phyloP scores from a whole-genome alignment of 2,329 filamentous ascomycete genomes.

The Rutstroemia sp. region DNA sequence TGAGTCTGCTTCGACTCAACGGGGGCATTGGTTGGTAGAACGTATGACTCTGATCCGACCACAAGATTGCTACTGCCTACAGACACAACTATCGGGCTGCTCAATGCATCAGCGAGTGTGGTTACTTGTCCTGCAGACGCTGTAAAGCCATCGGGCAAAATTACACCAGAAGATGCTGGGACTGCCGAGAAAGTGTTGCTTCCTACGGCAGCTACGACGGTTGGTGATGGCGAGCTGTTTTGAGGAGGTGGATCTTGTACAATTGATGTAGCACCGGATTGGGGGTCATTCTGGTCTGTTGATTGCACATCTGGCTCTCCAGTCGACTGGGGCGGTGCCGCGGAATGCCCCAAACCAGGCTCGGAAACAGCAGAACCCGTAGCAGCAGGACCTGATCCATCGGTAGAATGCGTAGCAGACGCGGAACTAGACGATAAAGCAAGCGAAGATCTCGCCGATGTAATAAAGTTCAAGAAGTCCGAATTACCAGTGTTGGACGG shows the following conservation, averaged over 20 bases:
- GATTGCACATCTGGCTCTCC: neutral
- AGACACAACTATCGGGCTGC: constrained; percentile 5
- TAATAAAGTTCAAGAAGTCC: neutral
- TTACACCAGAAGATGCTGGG: constrained; percentile 10
- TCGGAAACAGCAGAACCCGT: neutral
- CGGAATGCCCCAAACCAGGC: neutral
- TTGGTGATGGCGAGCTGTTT: constrained; percentile 4
- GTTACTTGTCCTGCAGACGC: constrained; percentile 7
- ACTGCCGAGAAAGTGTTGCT: constrained; percentile 11
- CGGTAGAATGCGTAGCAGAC: neutral
- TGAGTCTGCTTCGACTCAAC: neutral
- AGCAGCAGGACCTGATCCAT: too few species aligned
- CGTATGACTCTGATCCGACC: neutral
- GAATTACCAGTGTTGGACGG: neutral
- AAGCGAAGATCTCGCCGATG: neutral
- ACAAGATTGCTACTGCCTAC: constrained; percentile 6
- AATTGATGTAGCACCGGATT: neutral
- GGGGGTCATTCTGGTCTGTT: neutral
- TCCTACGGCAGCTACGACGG: constrained; percentile 9
- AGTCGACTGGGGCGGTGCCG: neutral
- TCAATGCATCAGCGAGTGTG: constrained; percentile 2
- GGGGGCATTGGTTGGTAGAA: constrained; percentile 3
- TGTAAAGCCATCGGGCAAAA: constrained; percentile 12
- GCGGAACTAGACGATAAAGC: neutral
- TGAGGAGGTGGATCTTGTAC: neutral